Base-by-base conservation (phyloP, 306 rosid genomes). In the Pterocarpus santalinus region DNA sequence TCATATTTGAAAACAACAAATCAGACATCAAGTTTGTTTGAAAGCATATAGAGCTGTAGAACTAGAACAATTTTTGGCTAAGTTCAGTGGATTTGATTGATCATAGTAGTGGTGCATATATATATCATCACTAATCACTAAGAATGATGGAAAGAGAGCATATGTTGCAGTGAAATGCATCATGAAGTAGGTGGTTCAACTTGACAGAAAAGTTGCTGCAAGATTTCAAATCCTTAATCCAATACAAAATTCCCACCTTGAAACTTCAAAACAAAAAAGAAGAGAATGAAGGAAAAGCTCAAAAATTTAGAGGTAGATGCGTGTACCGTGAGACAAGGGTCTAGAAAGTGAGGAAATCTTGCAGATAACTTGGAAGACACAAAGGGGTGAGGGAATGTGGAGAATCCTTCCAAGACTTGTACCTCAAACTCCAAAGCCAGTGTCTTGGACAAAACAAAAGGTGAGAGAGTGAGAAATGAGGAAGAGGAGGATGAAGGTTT, bases 301-400 rank as follows among this genome's bases (percentile, higher is more conserved):
- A 81, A 81, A 72, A 32, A 39, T 73, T 83, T 16, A 84, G 85
- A 76, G 76, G 62, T 38, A 83, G 66, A 66, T 79, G 86, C 62
- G 67, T 49, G 86, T 82, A 88, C 88, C 89, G 8, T 75, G 82
- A 35, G 83, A 69, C 89, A 89, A 88, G 82, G 69, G 82, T 80
- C 73, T 83, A 72, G 90, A 77, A 86, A 84, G 52, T 65, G 79
- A 60, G 74, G 70, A 87, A 85, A 79, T 56, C 10, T 65, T 69
- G 80, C 35, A 63, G 79, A 72, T 68, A 77, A 76, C 61, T 85
- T 87, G 78, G 79, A 76, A 73, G 81, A 55, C 72, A 73, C 75
- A 64, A 78, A 76, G 60, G 14, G 72, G 52, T 39, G n/a, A 78
- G 70, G 65, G 85, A 84, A 85, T 75, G 52, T 46, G 73, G 85